Conservation (phyloP, 2,329 filamentous ascomycete species). For the Fusarium albosuccineum region DNA sequence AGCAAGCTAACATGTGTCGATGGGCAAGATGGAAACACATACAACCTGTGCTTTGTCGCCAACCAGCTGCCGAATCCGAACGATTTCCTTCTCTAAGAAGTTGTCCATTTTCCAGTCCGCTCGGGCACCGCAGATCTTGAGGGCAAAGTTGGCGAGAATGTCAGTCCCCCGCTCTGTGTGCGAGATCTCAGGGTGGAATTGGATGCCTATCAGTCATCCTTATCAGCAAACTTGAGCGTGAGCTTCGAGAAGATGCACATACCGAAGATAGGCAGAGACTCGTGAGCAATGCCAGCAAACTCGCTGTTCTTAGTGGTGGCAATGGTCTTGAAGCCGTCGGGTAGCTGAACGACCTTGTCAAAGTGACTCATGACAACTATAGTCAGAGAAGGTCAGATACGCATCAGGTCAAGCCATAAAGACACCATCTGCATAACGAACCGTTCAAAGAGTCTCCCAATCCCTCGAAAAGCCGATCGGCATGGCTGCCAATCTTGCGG, state of each 20-base stretch:
- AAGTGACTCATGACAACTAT: slow-evolving; percentile 52
- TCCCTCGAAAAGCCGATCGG: slow-evolving; percentile 10
- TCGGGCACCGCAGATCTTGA: slow-evolving; percentile 82
- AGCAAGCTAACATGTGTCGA: slow-evolving; percentile 15
- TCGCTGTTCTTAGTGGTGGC: slow-evolving; percentile 9
- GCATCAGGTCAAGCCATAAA: not conserved
- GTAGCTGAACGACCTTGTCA: slow-evolving; percentile 5
- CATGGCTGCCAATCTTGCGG: not conserved
- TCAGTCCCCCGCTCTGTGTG: slow-evolving; percentile 68
- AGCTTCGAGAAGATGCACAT: not conserved
- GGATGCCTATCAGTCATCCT: slow-evolving; percentile 65
- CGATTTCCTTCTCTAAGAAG: slow-evolving; percentile 85
- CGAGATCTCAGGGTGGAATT: slow-evolving; percentile 88
- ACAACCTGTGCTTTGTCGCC: slow-evolving; percentile 80
- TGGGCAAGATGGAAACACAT: slow-evolving; percentile 42
- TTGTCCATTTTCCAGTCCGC: slow-evolving; percentile 88
- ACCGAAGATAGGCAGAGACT: slow-evolving; percentile 7
- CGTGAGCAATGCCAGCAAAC: slow-evolving; percentile 14
- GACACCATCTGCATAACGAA: slow-evolving; percentile 21
- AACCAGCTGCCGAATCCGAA: slow-evolving; percentile 83
- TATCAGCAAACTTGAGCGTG: slow-evolving; percentile 13
- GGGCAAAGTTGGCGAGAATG: slow-evolving; percentile 84
- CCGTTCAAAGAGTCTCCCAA: slow-evolving; percentile 68
- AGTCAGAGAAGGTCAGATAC: slow-evolving; percentile 3
- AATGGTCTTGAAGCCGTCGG: slow-evolving; percentile 1